Evolutionary conservation across 179 eudicot genomes (phyloP).

Genomic region (Carnegiea gigantea): DNA sequence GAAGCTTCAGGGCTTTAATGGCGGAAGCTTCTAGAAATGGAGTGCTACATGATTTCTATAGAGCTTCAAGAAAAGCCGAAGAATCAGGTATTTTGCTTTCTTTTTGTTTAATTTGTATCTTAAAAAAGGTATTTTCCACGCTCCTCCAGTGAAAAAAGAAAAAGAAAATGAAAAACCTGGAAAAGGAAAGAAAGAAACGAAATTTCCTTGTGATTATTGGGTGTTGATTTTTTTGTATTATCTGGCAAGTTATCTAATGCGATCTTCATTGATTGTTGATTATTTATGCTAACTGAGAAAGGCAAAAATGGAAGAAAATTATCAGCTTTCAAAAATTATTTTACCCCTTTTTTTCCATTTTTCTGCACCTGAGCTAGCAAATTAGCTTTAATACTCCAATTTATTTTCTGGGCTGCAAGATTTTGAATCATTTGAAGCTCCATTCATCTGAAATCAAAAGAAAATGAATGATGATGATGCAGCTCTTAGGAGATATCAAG

Average conservation of each 20-base stretch:
- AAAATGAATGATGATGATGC: constrained; percentile 28
- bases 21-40: constrained; percentile 47
- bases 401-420: constrained; percentile 7
- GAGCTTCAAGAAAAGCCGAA: constrained; percentile 94
- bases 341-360: neutral
- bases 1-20: constrained; percentile 46
- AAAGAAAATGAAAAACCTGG: no score
- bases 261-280: constrained; percentile 11
- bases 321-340: neutral
- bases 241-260: constrained; percentile 17
- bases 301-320: constrained; percentile 21
- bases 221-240: neutral
- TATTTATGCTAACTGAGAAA: constrained; percentile 15
- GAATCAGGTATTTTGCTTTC: constrained; percentile 62
- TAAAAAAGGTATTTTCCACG: neutral
- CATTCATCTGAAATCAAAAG: neutral
- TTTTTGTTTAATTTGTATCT: neutral
- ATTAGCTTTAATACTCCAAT: neutral
- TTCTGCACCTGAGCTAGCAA: neutral
- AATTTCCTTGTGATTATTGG: neutral
- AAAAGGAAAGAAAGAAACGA: neutral
- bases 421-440: constrained; percentile 1
- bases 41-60: constrained; percentile 51
- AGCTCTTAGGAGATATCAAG: constrained; percentile 78
- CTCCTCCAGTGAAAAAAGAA: neutral